Conservation (phyloP, 495 filamentous ascomycete species). For the Hypoxylon cercidicola region DNA sequence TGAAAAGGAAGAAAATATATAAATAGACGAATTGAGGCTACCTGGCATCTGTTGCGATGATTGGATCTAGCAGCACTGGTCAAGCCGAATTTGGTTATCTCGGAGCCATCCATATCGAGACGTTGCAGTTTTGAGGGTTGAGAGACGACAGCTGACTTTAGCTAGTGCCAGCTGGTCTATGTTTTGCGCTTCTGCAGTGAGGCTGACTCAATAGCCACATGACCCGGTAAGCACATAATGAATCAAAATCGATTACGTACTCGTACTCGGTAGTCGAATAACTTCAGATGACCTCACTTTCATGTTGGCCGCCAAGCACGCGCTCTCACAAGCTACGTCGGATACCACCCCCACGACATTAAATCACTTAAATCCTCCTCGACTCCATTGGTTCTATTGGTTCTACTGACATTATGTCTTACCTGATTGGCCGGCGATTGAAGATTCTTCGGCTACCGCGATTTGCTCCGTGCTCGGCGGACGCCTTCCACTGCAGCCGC, state of each 20-base stretch:
- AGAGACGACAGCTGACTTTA: slow-evolving; percentile 14
- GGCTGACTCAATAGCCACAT: slow-evolving; percentile 25
- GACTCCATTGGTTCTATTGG: slow-evolving; percentile 27
- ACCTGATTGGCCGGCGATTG: slow-evolving; percentile 35
- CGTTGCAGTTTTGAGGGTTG: slow-evolving; percentile 1
- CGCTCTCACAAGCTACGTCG: slow-evolving; percentile 19
- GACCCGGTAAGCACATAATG: slow-evolving; percentile 16
- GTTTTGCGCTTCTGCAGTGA: slow-evolving; percentile 4
- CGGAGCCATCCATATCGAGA: slow-evolving; percentile 40
- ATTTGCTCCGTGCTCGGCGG: slow-evolving; percentile 40
- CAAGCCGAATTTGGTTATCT: slow-evolving; percentile 36
- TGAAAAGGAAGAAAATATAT: slow-evolving; percentile 10
- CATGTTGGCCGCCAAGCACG: slow-evolving; percentile 31
- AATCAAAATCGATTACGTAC: not conserved
- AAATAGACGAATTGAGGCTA: slow-evolving; percentile 33
- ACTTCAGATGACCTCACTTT: slow-evolving; percentile 33
- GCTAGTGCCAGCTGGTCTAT: not conserved
- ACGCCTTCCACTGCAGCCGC: slow-evolving; percentile 26
- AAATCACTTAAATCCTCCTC: not conserved
- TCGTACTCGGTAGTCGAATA: slow-evolving; percentile 12
- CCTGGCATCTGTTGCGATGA: slow-evolving; percentile 30
- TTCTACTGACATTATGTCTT: slow-evolving; percentile 17
- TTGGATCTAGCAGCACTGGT: slow-evolving; percentile 10
- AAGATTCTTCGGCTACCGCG: slow-evolving; percentile 41
- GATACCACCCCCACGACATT: slow-evolving; percentile 38